Conservation (phyloP, 2,329 filamentous ascomycete genomes). For the Thelonectria olida region DNA sequence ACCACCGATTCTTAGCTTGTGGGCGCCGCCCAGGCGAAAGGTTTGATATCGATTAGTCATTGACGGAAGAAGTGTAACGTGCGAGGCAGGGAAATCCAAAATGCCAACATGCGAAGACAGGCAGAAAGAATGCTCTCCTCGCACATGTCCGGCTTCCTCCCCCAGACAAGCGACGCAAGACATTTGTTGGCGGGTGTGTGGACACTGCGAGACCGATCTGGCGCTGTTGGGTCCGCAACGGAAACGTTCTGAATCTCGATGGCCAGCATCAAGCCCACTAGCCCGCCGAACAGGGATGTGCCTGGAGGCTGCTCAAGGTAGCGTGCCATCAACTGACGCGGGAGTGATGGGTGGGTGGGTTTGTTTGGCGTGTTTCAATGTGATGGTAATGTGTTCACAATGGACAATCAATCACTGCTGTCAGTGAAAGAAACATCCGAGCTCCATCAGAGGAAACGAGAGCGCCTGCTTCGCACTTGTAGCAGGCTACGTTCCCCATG, state of each 20-base stretch:
- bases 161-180: conserved; percentile 19
- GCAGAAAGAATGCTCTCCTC: not conserved
- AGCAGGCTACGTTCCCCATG: no score
- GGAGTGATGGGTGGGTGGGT: not conserved
- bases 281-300: conserved; percentile 11
- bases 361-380: not conserved
- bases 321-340: not conserved
- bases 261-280: conserved; percentile 2
- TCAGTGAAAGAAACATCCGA: not conserved
- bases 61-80: not conserved
- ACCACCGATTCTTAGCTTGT: conserved; percentile 5
- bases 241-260: conserved; percentile 23
- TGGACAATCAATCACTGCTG: not conserved
- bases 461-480: not conserved
- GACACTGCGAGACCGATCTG: conserved; percentile 22
- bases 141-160: not conserved
- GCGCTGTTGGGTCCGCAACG: conserved; percentile 10
- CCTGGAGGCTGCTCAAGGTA: conserved; percentile 7
- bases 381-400: no score
- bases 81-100: not conserved
- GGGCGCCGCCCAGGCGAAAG: not conserved
- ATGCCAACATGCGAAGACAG: not conserved
- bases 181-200: conserved; percentile 11
- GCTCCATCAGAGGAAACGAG: conserved; percentile 10
- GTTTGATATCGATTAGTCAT: not conserved